These are phyloP conservation scores for Calophaca sinica DNA, from an alignment of 306 rosid genomes.

Conservation along the genomic window DNA sequence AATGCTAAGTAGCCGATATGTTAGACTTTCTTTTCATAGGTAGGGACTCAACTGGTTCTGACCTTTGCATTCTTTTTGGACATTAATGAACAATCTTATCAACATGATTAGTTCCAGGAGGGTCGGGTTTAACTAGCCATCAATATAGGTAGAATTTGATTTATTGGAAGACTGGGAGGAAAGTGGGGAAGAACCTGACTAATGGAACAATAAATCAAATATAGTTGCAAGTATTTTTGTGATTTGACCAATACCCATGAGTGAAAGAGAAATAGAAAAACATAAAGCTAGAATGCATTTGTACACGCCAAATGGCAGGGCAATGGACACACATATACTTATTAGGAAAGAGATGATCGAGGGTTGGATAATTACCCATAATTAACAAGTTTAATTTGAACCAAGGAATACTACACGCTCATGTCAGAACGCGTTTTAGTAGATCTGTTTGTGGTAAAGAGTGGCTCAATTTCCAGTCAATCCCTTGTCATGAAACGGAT, in stretches of 20 bases:
- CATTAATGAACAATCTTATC: slow-evolving; percentile 43
- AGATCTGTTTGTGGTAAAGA: slow-evolving; percentile 30
- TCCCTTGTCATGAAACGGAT: slow-evolving; percentile 30
- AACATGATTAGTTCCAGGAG: slow-evolving; percentile 42
- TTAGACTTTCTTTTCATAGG: slow-evolving; percentile 52
- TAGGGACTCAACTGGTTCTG: slow-evolving; percentile 42
- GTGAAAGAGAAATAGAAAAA: slow-evolving; percentile 22
- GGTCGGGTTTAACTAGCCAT: slow-evolving; percentile 35
- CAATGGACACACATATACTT: slow-evolving; percentile 19
- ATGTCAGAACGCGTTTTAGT: slow-evolving; percentile 32
- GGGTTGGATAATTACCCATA: slow-evolving; percentile 6
- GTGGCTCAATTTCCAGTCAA: slow-evolving; percentile 43
- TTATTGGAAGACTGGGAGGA: slow-evolving; percentile 13
- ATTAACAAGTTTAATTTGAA: slow-evolving; percentile 34
- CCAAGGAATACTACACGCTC: neutral
- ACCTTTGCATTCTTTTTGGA: slow-evolving; percentile 47
- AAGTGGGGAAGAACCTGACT: slow-evolving; percentile 22
- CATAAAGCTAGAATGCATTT: slow-evolving; percentile 14
- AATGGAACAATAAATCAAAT: slow-evolving; percentile 20
- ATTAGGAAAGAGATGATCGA: slow-evolving; percentile 9
- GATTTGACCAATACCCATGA: slow-evolving; percentile 24
- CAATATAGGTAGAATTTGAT: slow-evolving; percentile 39
- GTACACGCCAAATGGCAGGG: slow-evolving; percentile 47
- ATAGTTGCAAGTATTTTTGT: slow-evolving; percentile 30
- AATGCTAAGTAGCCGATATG: slow-evolving; percentile 49